A percentile compares a stretch with the other conserved stretches of the same genome.
These are phyloP conservation scores for Datura wrightii DNA, from an alignment of 257 asterid genomes.

Conservation along the genomic window DNA sequence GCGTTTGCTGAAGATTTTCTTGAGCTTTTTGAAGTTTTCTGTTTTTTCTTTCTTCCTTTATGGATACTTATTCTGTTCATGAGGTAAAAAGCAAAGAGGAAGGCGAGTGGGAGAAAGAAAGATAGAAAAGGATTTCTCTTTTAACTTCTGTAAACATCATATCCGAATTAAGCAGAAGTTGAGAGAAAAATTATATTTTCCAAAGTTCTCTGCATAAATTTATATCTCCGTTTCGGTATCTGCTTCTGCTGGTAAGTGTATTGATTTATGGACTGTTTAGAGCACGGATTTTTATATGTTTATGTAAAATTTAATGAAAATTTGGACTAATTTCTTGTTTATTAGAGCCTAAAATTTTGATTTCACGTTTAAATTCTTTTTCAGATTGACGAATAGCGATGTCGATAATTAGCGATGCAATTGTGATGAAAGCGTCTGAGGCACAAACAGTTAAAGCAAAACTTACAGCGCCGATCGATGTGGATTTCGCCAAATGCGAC, in stretches of 20 bases:
- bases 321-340: background rate
- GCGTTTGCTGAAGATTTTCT: background rate
- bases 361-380: conserved; percentile 25
- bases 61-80: conserved; percentile 53
- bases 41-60: conserved; percentile 35
- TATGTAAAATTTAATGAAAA: background rate
- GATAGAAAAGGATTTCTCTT: conserved; percentile 40
- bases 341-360: background rate
- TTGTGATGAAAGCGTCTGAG: conserved; percentile 51
- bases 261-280: background rate
- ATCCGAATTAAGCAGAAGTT: background rate
- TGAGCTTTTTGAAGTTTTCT: conserved; percentile 32
- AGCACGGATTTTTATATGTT: background rate
- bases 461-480: conserved; percentile 45
- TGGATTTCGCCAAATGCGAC: conserved; percentile 74
- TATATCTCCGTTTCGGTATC: conserved; percentile 27
- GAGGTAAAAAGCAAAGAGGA: conserved; percentile 55
- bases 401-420: conserved; percentile 49
- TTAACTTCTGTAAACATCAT: background rate
- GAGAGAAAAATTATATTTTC: background rate
- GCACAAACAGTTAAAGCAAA: conserved; percentile 37
- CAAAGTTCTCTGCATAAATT: background rate
- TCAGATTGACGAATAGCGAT: background rate
- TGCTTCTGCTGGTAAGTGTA: conserved; percentile 52
- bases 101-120: conserved; percentile 76